Evolutionary conservation across 495 filamentous ascomycete genomes (phyloP), one percentile per base, ranked within the genome.

Genomic region (Penicillium roqueforti): DNA sequence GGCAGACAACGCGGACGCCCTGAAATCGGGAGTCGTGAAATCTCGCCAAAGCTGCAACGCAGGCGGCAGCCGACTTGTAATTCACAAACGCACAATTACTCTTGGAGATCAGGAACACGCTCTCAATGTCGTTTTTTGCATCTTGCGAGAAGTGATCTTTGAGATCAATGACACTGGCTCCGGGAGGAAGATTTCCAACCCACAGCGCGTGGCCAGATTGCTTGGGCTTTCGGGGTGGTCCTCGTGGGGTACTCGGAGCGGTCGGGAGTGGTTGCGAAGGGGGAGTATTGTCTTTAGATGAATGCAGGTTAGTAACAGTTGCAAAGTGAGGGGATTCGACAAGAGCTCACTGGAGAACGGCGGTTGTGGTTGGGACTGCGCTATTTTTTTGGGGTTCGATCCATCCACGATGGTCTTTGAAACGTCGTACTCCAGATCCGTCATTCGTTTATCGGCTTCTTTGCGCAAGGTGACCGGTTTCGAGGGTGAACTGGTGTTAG

Each of bases 71-170:
- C 39, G 88, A 88, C 55, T 84, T 86, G 63, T 96, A 98, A 63
- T 98, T 98, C 62, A 96, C 89, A 76, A 98, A 98, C 0, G 92
- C 93, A 64, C 93, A 98, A 62, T 96, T 97, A 69, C 91, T 97
- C 67, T 96, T 97, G 4, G 93, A 93, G 25, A 98, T 98, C 22
- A 97, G 75, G 58, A 96, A 96, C 20, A 97, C 79, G 37, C 91
- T 96, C 68, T 96, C 88, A 32, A 98, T 82, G 19, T 91, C 87
- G 41, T 76, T 69, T 1, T 80, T 84, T 0, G 89, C 85, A 53
- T 92, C 91, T 53, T 80, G 83, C 23, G 90, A 95, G 50, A 97
- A 95, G 65, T 97, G 87, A 56, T 95, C 86, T 53, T 96, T 95
- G 16, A 98, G 75, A 53, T 83, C 87, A 54, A 87, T 81, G 28